Base-by-base conservation (phyloP, 768 basidiomycete species). In the Kwoniella botswanensis region DNA sequence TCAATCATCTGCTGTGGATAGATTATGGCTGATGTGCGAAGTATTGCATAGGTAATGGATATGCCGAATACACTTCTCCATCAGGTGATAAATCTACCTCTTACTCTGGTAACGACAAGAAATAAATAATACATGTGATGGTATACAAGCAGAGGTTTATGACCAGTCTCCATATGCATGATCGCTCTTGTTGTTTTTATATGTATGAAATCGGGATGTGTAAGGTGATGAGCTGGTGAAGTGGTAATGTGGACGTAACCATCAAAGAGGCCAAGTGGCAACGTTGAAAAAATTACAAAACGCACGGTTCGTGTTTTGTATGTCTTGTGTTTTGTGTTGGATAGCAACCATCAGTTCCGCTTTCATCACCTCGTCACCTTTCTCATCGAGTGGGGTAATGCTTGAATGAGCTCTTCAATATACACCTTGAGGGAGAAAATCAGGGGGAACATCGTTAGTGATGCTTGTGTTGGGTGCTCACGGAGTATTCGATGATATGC, bases 51-150 rank as follows among this genome's bases (percentile, higher is more conserved):
- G 63, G 46, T 26, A 18, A 63, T 41, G 63, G 63, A 29, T 53
- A 24, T 22, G 41, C 63, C 18, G 26, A 50, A 54, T 63, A 63
- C 63, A 63, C 63, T 21, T 63, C 63, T 44, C 24, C 63, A 10
- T 52, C 63, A 17, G 63, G 44, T 12, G 63, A 63, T 29, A 52
- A 50, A 21, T 13, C 46, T 5, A 54, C 18, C 22, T 43, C 63
- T 24, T 63, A 63, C 29, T 15, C 22, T 29, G 12, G 46, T 50
- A 13, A 21, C 24, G 59, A 43, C n/a, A 61, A 17, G n/a, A 44
- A 26, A 12, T 26, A 59, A 15, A 41, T 35, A 2, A 3, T 29
- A 13, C n/a, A n/a, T 50, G 46, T 18, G 18, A 13, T 18, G 18
- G 18, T 18, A 50, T 15, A 15, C 46, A 50, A 50, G 46, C 46